Conservation (phyloP, 148 eudicot species). For the Camellia japonica region DNA sequence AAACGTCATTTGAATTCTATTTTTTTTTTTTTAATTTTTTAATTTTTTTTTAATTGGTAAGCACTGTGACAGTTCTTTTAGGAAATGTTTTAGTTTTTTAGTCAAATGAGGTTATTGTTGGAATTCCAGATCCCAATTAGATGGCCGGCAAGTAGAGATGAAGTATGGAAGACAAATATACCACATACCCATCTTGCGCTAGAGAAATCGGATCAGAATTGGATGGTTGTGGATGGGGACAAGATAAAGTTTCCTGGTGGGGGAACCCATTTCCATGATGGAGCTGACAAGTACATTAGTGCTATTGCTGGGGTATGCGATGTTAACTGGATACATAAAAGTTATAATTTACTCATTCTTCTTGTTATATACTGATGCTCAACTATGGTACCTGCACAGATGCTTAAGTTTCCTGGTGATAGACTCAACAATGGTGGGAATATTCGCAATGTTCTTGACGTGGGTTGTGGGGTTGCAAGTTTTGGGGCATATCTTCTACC, state of each 20-base stretch:
- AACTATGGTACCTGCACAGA: conserved; percentile 27
- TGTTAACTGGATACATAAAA: background rate
- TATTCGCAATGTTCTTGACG: conserved; percentile 67
- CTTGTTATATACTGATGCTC: background rate
- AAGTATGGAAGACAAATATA: conserved; percentile 83
- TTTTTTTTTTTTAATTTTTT: no score
- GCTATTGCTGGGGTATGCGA: conserved; percentile 60
- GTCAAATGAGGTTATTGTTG: conserved; percentile 32
- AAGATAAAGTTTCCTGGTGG: conserved; percentile 78
- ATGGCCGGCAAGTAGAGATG: conserved; percentile 80
- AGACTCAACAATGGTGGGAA: conserved; percentile 55
- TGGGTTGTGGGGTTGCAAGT: conserved; percentile 88
- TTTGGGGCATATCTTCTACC: conserved; percentile 81
- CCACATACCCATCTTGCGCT: conserved; percentile 76
- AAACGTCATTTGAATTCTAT: background rate
- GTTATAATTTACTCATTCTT: background rate
- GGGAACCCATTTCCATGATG: conserved; percentile 78
- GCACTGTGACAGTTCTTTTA: background rate
- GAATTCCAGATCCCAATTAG: conserved; percentile 63
- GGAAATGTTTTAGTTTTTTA: conserved; percentile 19
- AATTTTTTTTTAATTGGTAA: background rate
- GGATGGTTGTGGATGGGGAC: conserved; percentile 77
- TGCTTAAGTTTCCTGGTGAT: conserved; percentile 68
- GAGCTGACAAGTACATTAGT: conserved; percentile 67
- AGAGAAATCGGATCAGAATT: conserved; percentile 76